These are phyloP conservation scores for Radiomyces spectabilis DNA, from an alignment of 192 early-diverging fungal genomes.

Conservation along the genomic window DNA sequence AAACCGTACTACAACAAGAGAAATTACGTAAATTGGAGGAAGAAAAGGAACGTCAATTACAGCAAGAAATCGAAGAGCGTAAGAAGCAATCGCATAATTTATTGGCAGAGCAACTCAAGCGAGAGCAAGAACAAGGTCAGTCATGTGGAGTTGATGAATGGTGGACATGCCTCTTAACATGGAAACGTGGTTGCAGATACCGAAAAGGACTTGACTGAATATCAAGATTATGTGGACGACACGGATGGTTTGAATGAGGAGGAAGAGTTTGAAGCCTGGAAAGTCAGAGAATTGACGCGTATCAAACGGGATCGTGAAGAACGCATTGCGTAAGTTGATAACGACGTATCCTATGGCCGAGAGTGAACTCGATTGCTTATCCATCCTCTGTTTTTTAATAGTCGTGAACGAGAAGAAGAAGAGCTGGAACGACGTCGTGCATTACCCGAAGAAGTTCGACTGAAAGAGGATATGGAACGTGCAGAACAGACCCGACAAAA, in stretches of 20 bases:
- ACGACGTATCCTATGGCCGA: background rate
- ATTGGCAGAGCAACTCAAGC: slow-evolving; percentile 61
- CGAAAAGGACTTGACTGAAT: slow-evolving; percentile 33
- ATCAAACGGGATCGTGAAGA: slow-evolving; percentile 85
- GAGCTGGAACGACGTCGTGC: slow-evolving; percentile 75
- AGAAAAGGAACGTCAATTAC: slow-evolving; percentile 47
- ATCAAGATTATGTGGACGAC: slow-evolving; percentile 69
- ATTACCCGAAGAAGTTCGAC: slow-evolving; percentile 79
- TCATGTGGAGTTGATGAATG: slow-evolving; percentile 17
- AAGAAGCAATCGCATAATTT: slow-evolving; percentile 73
- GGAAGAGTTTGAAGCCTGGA: slow-evolving; percentile 89
- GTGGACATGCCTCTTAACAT: slow-evolving; percentile 27
- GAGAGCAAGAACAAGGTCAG: slow-evolving; percentile 49
- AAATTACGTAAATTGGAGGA: slow-evolving; percentile 45
- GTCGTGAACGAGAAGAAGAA: slow-evolving; percentile 61
- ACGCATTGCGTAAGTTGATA: slow-evolving; percentile 44
- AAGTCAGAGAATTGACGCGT: slow-evolving; percentile 78
- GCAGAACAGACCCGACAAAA: slow-evolving; percentile 53
- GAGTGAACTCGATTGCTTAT: background rate
- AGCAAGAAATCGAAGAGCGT: slow-evolving; percentile 47
- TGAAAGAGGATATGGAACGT: slow-evolving; percentile 61
- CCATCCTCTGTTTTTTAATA: slow-evolving; percentile 7
- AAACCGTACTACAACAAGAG: slow-evolving; percentile 52
- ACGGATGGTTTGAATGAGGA: slow-evolving; percentile 84
- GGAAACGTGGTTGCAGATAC: slow-evolving; percentile 21